These are phyloP conservation scores for Tulasnella sp. DNA, from an alignment of 768 basidiomycete genomes.

Conservation along the genomic window DNA sequence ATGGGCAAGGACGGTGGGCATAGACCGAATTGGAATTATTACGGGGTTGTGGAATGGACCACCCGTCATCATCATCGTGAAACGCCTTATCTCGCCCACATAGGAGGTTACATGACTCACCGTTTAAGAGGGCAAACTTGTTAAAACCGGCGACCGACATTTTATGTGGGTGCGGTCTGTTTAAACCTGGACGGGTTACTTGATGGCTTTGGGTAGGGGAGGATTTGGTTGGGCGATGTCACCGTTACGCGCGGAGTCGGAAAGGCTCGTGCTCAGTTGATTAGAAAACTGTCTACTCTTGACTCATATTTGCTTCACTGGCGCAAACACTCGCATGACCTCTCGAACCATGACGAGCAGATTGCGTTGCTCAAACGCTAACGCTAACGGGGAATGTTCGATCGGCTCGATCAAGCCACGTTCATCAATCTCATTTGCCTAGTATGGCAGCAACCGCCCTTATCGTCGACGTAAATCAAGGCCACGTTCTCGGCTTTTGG, in stretches of 20 bases:
- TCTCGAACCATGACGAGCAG: background rate
- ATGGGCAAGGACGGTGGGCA: background rate
- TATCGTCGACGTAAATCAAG: too few species aligned
- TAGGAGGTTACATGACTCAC: background rate
- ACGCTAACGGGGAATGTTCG: background rate
- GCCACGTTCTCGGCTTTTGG: too few species aligned
- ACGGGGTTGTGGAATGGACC: background rate
- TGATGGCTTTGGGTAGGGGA: background rate
- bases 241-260: constrained; percentile 3
- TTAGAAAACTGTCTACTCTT: background rate
- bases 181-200: background rate
- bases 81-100: background rate
- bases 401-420: background rate
- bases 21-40: constrained; percentile 2
- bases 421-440: background rate
- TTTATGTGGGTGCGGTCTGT: background rate
- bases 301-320: background rate
- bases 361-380: background rate
- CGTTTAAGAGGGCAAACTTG: constrained; percentile 16
- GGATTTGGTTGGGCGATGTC: constrained; percentile 3
- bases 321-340: background rate
- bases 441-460: background rate
- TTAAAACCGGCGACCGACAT: constrained; percentile 22
- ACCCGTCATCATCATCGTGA: background rate
- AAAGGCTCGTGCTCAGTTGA: constrained; percentile 1